Evolutionary conservation across 2,329 filamentous ascomycete genomes (phyloP), one percentile per base, ranked within the genome.

Genomic region (Drechslerella dactyloides): DNA sequence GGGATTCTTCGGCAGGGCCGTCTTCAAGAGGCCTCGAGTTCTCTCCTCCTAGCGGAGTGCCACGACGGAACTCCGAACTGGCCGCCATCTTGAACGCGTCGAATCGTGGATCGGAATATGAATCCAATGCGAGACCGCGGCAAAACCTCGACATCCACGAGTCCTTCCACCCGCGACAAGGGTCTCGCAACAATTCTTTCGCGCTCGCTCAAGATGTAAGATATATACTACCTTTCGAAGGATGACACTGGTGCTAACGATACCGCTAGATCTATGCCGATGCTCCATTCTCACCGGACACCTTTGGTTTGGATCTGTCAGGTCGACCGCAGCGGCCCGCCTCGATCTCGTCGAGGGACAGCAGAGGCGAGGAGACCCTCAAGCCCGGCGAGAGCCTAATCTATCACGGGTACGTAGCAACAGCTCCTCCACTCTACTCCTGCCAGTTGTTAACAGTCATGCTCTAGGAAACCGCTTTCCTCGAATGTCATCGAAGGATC

Each of bases 301-400:
- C 66, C 1, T 42, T 59, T 44, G 59, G 59, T 23, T 59, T 54
- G 19, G 60, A 70, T 30, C 24, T 70, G 21, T 24, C 54, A 11
- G 58, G 21, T 23, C 59, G 60, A 15, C 48, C 30, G 40, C 53
- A 70, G 15, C 30, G 60, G 37, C 59, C 66, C 3, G 42, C 59
- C 37, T 70, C 66, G 17, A 70, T 70, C 50, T 48, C 59, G 13
- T 70, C 66, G 8, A 70, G 35, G n/a, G 66, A 70, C 24, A 70
- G 66, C 59, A 70, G 63, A 42, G 65, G 65, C 35, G 66, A 70
- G n/a, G 66, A 70, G 24, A 70, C 58, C 19, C 66, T 70, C 59
- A 70, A 60, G 30, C 66, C 59, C 24, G 66, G 66, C 23, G 66
- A 70, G 54, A 23, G 37, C 21, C 55, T 64, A 10, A 70, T 70